Conservation (phyloP, 352 stramenopile species). For the Blastocystis sp. region DNA sequence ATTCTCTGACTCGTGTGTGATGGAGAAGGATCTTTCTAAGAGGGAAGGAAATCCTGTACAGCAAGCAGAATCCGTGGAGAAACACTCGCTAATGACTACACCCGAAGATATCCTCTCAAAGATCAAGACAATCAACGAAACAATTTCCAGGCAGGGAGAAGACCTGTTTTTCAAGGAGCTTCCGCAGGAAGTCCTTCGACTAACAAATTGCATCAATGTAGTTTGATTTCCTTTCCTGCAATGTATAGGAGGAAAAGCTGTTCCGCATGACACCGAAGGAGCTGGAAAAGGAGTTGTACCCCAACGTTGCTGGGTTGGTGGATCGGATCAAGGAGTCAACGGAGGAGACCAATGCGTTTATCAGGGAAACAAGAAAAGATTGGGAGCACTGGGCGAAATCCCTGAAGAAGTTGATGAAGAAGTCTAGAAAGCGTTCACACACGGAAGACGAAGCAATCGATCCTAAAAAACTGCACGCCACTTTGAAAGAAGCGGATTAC, state of each 20-base stretch:
- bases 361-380: not conserved
- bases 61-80: not conserved
- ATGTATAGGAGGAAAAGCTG: conserved; percentile 12
- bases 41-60: not conserved
- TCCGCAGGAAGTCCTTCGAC: not conserved
- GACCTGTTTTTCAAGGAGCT: conserved; percentile 18
- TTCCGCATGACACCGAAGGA: not conserved
- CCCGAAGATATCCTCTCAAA: not conserved
- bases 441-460: not conserved
- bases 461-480: not conserved
- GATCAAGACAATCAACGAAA: not conserved
- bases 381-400: conserved; percentile 12
- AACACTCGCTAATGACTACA: not conserved
- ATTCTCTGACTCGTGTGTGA: not conserved
- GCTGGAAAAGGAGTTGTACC: not conserved
- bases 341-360: not conserved
- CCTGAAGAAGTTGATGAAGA: conserved; percentile 48
- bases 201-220: not conserved
- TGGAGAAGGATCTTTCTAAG: not conserved
- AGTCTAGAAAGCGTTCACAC: not conserved
- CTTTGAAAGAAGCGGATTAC: not conserved
- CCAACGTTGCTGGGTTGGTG: not conserved
- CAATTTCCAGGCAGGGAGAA: not conserved
- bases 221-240: not conserved
- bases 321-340: not conserved